Percentiles rank a stretch among this genome's conserved stretches.
Conservation (phyloP, 2,329 filamentous ascomycete species). For the Exophiala phaeomuriformis region DNA sequence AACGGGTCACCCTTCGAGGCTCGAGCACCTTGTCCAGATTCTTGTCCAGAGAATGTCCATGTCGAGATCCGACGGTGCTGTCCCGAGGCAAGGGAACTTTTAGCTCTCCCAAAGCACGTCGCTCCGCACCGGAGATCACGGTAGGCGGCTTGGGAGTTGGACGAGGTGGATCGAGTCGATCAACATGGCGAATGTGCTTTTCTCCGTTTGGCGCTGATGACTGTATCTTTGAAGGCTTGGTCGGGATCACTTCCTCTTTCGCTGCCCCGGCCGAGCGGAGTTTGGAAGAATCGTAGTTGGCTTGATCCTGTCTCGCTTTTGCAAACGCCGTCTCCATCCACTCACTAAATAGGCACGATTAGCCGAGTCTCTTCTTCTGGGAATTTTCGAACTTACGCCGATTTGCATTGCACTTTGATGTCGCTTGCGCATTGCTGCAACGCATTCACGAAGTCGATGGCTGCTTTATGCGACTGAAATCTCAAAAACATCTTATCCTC, state of each 20-base stretch:
- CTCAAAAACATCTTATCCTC: conserved; percentile 10
- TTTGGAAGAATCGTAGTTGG: neutral
- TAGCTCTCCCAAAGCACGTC: neutral
- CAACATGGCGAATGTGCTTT: conserved; percentile 13
- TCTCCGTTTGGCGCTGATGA: neutral
- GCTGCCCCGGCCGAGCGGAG: neutral
- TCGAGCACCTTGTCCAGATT: no score
- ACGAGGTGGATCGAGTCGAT: conserved; percentile 17
- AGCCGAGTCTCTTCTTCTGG: neutral
- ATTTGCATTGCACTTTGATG: neutral
- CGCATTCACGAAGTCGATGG: conserved; percentile 9
- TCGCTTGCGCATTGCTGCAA: neutral
- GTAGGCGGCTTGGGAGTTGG: neutral
- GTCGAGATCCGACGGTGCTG: no score
- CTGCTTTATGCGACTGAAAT: conserved; percentile 12
- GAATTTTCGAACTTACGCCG: conserved; percentile 2
- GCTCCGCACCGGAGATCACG: conserved; percentile 7
- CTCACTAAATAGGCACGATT: conserved; percentile 4
- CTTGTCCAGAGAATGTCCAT: no score
- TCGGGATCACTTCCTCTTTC: neutral
- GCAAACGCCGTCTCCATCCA: conserved; percentile 14
- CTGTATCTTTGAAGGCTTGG: neutral
- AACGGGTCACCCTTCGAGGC: conserved; percentile 2
- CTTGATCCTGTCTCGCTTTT: neutral
- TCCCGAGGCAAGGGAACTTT: no score